Conservation (phyloP, 2,329 filamentous ascomycete species). For the Didymella pomorum region DNA sequence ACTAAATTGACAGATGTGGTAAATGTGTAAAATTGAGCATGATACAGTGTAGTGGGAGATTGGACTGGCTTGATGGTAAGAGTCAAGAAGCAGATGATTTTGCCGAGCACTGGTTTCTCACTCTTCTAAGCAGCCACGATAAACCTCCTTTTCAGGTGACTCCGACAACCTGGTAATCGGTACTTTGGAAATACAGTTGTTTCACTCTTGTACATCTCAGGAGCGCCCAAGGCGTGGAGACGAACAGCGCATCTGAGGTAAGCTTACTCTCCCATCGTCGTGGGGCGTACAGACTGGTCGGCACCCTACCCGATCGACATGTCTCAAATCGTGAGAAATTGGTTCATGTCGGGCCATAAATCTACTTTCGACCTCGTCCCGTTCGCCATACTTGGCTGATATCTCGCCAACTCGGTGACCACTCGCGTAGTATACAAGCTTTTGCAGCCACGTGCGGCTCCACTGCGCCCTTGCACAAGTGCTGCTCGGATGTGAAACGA, state of each 20-base stretch:
- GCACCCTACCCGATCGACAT: neutral
- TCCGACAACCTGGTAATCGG: neutral
- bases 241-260: constrained; percentile 5
- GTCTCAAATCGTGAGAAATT: neutral
- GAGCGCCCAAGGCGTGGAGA: neutral
- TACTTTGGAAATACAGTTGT: neutral
- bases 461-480: neutral
- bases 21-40: too few relatives aligned
- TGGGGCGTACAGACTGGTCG: constrained; percentile 1
- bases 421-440: neutral
- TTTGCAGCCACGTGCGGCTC: neutral
- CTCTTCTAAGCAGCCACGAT: constrained; percentile 2
- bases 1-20: too few relatives aligned
- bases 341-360: neutral
- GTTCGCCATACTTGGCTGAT: neutral
- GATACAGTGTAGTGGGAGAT: too few relatives aligned
- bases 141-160: neutral
- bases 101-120: neutral
- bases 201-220: neutral
- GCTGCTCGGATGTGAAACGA: neutral
- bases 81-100: neutral
- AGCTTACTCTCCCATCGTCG: constrained; percentile 9
- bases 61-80: too few relatives aligned
- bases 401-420: neutral
- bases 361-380: neutral